Conservation (phyloP, 2,329 filamentous ascomycete species). For the Talaromyces sp. region DNA sequence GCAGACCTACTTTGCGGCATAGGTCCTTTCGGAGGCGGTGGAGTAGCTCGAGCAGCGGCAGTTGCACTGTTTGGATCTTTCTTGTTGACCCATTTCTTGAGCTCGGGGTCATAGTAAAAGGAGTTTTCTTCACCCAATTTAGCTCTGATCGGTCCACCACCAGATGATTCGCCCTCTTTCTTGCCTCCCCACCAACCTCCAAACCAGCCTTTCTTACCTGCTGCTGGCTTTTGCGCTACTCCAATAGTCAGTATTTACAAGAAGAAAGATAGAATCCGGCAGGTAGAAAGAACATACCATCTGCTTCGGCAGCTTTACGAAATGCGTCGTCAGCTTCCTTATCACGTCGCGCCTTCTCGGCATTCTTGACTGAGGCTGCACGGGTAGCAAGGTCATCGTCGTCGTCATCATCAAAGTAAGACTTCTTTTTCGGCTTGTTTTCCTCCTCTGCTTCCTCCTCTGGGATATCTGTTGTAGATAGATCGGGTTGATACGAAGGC, state of each 20-base stretch:
- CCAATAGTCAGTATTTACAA: constrained; percentile 36
- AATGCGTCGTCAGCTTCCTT: constrained; percentile 80
- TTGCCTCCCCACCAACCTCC: constrained; percentile 77
- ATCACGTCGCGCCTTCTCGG: constrained; percentile 64
- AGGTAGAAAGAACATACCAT: constrained; percentile 40
- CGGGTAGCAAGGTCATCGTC: constrained; percentile 56
- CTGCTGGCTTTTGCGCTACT: constrained; percentile 30
- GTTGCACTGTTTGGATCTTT: constrained; percentile 65
- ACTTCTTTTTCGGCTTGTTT: constrained; percentile 66
- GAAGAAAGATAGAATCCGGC: not conserved
- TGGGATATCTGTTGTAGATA: constrained; percentile 29
- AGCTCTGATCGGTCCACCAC: constrained; percentile 64
- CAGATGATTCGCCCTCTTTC: constrained; percentile 52
- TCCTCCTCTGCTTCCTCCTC: constrained; percentile 50
- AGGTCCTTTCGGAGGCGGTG: constrained; percentile 67
- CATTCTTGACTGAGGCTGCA: constrained; percentile 48
- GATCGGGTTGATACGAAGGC: constrained; percentile 29
- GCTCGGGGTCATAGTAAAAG: constrained; percentile 91
- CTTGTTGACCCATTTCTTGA: constrained; percentile 98
- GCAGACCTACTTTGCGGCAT: constrained; percentile 46
- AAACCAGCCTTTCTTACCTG: constrained; percentile 62
- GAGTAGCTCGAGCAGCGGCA: constrained; percentile 54
- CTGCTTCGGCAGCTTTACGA: constrained; percentile 69
- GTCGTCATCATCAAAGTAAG: constrained; percentile 76
- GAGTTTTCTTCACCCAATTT: constrained; percentile 91